Evolutionary conservation across 116 monocot species (phyloP).

Genomic region (Papilionanthe hybrid): DNA sequence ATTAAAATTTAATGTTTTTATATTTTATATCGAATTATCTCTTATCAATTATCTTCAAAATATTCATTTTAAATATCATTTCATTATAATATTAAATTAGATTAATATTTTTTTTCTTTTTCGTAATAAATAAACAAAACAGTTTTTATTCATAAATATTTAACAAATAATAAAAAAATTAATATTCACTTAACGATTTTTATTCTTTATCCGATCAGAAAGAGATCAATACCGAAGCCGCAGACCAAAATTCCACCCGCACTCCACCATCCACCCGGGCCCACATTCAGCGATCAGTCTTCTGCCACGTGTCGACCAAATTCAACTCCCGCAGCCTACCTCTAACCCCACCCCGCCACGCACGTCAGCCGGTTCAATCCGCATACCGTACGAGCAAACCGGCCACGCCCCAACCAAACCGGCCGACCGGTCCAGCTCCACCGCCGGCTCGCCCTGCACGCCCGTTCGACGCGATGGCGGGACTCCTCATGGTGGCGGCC

Average conservation of each 20-base stretch:
- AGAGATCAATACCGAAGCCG: not conserved
- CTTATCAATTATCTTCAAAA: no score
- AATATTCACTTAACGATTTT: not conserved
- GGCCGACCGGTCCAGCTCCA: not conserved
- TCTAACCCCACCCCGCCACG: not conserved
- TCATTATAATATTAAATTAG: no score
- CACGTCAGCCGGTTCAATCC: slow-evolving; percentile 3
- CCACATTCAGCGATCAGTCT: not conserved
- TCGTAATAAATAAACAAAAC: no score
- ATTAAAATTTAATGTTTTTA: no score
- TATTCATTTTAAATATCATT: no score
- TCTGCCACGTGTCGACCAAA: slow-evolving; percentile 12
- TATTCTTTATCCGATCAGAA: not conserved
- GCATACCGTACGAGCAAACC: not conserved
- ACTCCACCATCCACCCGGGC: not conserved
- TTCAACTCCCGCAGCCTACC: not conserved
- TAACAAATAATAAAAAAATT: no score
- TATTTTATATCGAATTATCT: no score
- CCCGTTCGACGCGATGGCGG: not conserved
- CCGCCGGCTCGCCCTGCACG: not conserved
- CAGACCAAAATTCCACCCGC: not conserved
- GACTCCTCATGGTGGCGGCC: slow-evolving; percentile 7
- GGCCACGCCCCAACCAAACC: slow-evolving; percentile 4
- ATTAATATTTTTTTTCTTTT: no score
- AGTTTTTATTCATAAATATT: no score